Percentiles rank a stretch among this genome's conserved stretches.
Conservation (phyloP, 495 filamentous ascomycete genomes). For the Neurospora sp. region DNA sequence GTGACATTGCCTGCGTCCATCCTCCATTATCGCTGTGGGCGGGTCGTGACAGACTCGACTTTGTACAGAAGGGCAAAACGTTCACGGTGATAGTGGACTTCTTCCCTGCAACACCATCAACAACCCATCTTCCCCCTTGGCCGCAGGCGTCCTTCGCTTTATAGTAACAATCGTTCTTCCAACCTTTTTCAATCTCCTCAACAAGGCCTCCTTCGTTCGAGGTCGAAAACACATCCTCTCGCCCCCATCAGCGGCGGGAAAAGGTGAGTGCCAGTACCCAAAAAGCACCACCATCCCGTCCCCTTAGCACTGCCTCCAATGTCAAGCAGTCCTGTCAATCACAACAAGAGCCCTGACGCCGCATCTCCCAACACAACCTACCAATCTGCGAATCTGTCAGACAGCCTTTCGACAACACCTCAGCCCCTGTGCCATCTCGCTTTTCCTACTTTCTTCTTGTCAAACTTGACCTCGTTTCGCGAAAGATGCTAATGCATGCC, state of each 20-base stretch:
- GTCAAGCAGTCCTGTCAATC: background rate
- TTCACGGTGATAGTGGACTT: slow-evolving; percentile 44
- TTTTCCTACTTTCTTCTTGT: background rate
- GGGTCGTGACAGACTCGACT: slow-evolving; percentile 18
- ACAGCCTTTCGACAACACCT: background rate
- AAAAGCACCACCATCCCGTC: background rate
- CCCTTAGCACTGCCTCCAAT: background rate
- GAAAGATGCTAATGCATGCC: background rate
- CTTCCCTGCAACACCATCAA: slow-evolving; percentile 25
- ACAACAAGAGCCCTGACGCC: background rate
- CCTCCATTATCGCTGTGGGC: slow-evolving; percentile 6
- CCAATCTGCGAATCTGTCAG: background rate
- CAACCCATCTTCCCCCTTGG: slow-evolving; percentile 25
- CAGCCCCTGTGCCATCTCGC: background rate
- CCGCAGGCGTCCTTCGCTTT: slow-evolving; percentile 47
- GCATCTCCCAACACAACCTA: background rate
- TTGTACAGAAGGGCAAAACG: slow-evolving; percentile 15
- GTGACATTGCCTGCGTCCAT: slow-evolving; percentile 21
- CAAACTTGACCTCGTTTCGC: background rate
- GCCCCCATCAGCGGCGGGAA: background rate
- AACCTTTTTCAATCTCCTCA: slow-evolving; percentile 4
- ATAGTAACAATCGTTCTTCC: slow-evolving; percentile 26
- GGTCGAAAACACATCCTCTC: background rate
- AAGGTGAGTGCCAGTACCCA: background rate
- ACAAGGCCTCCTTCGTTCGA: background rate